Evolutionary conservation across 306 rosid genomes (phyloP), one percentile per base, ranked within the genome.

Genomic region (Ormosia semicastrata): DNA sequence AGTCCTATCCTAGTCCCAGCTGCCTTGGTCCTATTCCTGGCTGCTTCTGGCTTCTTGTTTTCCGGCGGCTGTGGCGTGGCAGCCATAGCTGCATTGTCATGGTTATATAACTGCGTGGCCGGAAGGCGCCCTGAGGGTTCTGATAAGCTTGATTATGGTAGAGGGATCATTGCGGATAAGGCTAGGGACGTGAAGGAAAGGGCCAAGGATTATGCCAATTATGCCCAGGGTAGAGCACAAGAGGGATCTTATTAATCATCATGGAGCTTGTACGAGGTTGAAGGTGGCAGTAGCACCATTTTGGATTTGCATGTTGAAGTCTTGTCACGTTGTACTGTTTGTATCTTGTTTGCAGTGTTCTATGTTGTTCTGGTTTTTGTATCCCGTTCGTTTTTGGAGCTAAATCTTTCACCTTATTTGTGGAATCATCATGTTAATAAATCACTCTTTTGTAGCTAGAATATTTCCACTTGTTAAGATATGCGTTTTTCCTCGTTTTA

Each of bases 1-100:
- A 89, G 92, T 53, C 95, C 93, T 0, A 78, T 89, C 68, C 77
- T 91, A 2, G 85, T 91, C 10, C 93, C 91, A 2, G 92, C 91
- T 4, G 89, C 72, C 1, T 40, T 85, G 24, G 67, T 65, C 36
- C 32, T 86, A 2, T 58, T 77, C 58, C 78, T 91, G 8, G 87
- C 72, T 53, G 81, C 80, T 5, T 8, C 79, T 2, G 93, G 93
- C 0, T 89, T 91, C 3, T 3, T 87, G 32, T 87, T 89, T 76
- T 89, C 93, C 0, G 89, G 91, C 3, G 84, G 87, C 3, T 88
- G 89, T 24, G 89, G 91, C 6, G 72, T 88, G 40, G 89, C 85
- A 11, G 92, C 93, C 2, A 14, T 91, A 12, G 71, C 85, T n/a
- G 83, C 89, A 62, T 71, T 91, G 79, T 33, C 88, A n/a, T 89